phyloP scores from a whole-genome alignment of 345 rosid genomes.

The Populus deltoides region DNA sequence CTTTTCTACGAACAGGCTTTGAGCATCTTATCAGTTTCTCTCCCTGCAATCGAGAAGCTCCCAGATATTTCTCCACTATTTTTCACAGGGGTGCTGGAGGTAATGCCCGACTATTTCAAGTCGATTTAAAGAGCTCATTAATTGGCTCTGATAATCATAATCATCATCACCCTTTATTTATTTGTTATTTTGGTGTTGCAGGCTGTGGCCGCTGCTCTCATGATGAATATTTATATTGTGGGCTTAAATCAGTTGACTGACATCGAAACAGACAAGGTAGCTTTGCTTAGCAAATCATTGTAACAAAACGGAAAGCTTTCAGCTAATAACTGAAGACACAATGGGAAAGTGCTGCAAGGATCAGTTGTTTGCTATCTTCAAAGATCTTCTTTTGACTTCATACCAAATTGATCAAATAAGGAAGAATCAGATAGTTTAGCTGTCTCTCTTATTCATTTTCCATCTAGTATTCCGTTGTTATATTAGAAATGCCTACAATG shows the following conservation, averaged over 20 bases:
- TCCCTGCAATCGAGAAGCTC: constrained; percentile 72
- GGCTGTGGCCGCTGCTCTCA: constrained; percentile 88
- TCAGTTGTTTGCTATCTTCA: neutral
- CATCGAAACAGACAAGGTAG: constrained; percentile 92
- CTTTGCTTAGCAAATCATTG: neutral
- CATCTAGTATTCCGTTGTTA: neutral
- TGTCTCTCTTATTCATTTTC: neutral
- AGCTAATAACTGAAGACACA: neutral
- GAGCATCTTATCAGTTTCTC: constrained; percentile 90
- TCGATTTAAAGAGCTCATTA: neutral
- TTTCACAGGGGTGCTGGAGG: constrained; percentile 75
- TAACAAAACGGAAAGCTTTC: neutral
- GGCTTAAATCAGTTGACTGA: constrained; percentile 87
- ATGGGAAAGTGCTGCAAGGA: neutral
- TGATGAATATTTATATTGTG: constrained; percentile 93
- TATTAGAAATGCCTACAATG: neutral
- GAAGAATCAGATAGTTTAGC: neutral
- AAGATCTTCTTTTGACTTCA: neutral
- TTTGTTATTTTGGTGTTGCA: constrained; percentile 31
- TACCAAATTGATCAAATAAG: neutral
- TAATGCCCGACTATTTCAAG: constrained; percentile 15
- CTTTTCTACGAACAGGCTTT: constrained; percentile 50
- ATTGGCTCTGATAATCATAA: neutral
- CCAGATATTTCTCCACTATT: constrained; percentile 76
- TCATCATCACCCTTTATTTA: neutral